Conservation (phyloP, 2,329 filamentous ascomycete genomes). For the Ophiostoma australiae region DNA sequence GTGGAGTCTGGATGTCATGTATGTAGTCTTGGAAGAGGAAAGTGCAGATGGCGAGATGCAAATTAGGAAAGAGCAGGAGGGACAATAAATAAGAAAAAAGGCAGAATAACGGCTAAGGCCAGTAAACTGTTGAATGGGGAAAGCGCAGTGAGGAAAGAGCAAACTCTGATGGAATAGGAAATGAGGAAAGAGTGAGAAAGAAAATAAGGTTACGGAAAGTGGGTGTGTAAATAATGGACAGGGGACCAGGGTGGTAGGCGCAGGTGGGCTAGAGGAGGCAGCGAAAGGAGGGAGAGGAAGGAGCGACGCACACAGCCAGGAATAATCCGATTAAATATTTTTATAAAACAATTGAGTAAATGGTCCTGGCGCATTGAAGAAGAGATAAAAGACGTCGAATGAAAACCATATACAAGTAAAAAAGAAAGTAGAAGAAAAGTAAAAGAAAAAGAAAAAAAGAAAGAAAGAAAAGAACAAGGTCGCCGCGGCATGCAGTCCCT, state of each 20-base stretch:
- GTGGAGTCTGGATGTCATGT: too few relatives aligned
- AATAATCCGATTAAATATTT: not conserved
- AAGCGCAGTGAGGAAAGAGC: not conserved
- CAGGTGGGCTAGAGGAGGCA: not conserved
- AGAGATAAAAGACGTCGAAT: not conserved
- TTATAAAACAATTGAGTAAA: not conserved
- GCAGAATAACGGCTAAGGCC: not conserved
- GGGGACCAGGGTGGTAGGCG: slow-evolving; percentile 5
- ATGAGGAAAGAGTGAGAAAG: slow-evolving; percentile 5
- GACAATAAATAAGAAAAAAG: not conserved
- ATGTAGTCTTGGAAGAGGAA: not conserved
- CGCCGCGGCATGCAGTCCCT: not conserved
- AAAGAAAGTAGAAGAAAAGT: not conserved
- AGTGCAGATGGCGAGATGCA: not conserved
- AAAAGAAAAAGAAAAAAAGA: slow-evolving; percentile 1
- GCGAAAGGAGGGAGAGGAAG: not conserved
- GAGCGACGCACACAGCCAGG: not conserved
- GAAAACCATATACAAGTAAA: not conserved
- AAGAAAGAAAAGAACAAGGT: not conserved
- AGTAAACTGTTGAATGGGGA: not conserved
- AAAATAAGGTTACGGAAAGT: slow-evolving; percentile 20
- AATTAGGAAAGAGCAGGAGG: not conserved
- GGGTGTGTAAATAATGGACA: not conserved
- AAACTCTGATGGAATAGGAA: not conserved
- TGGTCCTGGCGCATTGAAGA: not conserved